Base-by-base conservation (phyloP, 768 basidiomycete genomes). In the Termitomyces eurrhizus region DNA sequence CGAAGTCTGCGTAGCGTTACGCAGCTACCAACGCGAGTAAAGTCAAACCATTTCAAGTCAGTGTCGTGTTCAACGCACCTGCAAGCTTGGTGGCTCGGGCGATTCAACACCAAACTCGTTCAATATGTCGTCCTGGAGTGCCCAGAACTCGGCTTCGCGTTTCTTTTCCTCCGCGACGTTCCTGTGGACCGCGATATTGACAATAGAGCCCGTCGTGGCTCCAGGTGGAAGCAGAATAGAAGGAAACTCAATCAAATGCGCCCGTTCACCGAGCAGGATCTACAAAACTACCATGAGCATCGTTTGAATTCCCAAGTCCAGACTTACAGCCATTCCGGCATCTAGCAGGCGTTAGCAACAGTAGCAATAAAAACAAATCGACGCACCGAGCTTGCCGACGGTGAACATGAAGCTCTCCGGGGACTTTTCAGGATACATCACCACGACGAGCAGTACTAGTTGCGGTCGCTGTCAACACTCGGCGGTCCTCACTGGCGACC, bases 201-300 rank as follows among this genome's bases (percentile, higher is more conserved):
- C 93, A 65, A 99, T 98, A 21, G 94, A 97, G 6, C 97, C 97
- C 0, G 95, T 86, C 9, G 90, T 87, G 1, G 93, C 88, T 14
- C 95, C 95, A 0, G 95, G 92, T 1, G 97, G 97, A 7, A 98
- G 79, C 1, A 98, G 83, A 42, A 99, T 81, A 0, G 97, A 98
- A 1, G 97, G 97, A 73, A 98, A 99, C 74, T 99, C 96, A 67
- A 99, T 96, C 39, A 98, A 82, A 69, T 98, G 96, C 18, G 95
- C 95, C 46, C 93, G 85, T 72, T 93, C 93, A 16, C 96, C 95
- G 14, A 98, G 82, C 1, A 96, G 83, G 65, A 97, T 95, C 93
- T 94, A 71, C 50, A 56, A 18, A 44, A 11, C 53, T 33, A 24
- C 59, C 59, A 56, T 63, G 26, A 67, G 41, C 56, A 60, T 41